These are phyloP conservation scores for Saturnispora kantuleensis DNA, from an alignment of 805 yeast species.

Conservation along the genomic window DNA sequence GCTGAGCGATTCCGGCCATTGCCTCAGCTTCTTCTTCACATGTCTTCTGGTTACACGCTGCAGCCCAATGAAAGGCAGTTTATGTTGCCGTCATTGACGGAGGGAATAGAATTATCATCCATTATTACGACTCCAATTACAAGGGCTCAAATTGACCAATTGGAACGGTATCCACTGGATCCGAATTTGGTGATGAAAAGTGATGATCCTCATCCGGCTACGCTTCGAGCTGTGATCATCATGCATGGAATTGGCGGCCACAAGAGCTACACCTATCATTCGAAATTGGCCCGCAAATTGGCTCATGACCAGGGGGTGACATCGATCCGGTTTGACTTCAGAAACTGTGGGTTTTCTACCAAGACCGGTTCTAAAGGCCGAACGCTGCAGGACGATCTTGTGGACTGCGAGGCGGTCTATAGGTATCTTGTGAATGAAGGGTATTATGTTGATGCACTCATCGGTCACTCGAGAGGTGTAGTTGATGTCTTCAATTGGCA, in stretches of 20 bases:
- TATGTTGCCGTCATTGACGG: constrained; percentile 9
- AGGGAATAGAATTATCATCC: constrained; percentile 9
- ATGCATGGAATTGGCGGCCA: constrained; percentile 87
- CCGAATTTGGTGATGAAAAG: neutral
- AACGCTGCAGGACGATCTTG: constrained; percentile 50
- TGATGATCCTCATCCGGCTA: constrained; percentile 10
- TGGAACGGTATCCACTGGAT: constrained; percentile 6
- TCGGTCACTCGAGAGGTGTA: constrained; percentile 76
- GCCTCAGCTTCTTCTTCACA: neutral
- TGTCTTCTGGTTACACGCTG: constrained; percentile 7
- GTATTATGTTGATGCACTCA: constrained; percentile 40
- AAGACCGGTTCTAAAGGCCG: constrained; percentile 48
- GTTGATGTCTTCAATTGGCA: constrained; percentile 72
- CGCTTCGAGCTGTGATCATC: constrained; percentile 37
- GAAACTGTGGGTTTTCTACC: constrained; percentile 71
- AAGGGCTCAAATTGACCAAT: constrained; percentile 10
- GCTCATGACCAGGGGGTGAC: constrained; percentile 51
- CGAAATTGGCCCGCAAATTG: constrained; percentile 47
- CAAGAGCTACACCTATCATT: constrained; percentile 68
- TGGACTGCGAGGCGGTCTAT: constrained; percentile 48
- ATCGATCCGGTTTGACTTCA: constrained; percentile 71
- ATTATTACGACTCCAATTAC: constrained; percentile 17
- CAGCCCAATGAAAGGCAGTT: constrained; percentile 13
- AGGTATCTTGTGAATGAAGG: constrained; percentile 23
- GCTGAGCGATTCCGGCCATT: neutral